Conservation (phyloP, 1,139 yeast species). For the Blastobotrys serpentis region DNA sequence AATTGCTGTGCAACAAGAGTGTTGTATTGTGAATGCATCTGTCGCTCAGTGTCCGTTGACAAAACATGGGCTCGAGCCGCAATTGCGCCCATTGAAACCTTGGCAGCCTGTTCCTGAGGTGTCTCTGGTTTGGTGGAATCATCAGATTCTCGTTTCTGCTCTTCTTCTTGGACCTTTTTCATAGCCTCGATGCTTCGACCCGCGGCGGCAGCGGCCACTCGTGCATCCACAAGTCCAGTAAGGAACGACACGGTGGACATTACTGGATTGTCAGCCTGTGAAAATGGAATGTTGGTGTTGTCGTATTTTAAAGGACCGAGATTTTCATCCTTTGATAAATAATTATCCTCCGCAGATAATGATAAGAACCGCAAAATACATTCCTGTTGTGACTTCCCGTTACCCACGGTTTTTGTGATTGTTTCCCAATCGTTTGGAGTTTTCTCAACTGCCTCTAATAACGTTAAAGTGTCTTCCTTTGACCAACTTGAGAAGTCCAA, state of each 20-base stretch:
- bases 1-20: constrained; percentile 70
- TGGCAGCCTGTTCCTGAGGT: constrained; percentile 22
- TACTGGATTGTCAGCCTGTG: constrained; percentile 87
- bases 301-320: constrained; percentile 80
- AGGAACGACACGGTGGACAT: constrained; percentile 85
- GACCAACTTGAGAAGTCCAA: constrained; percentile 49
- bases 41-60: constrained; percentile 79
- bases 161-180: constrained; percentile 19
- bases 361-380: constrained; percentile 78
- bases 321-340: constrained; percentile 35
- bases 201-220: constrained; percentile 78
- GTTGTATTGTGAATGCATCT: constrained; percentile 50
- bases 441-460: constrained; percentile 54
- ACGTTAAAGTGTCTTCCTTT: constrained; percentile 53
- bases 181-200: constrained; percentile 44
- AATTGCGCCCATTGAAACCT: constrained; percentile 42
- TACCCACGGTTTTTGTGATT: constrained; percentile 55
- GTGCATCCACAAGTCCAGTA: constrained; percentile 84
- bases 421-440: constrained; percentile 68
- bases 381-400: constrained; percentile 66
- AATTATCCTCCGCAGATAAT: constrained; percentile 78
- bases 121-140: constrained; percentile 14
- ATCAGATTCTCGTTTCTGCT: constrained; percentile 19
- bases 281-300: constrained; percentile 66
- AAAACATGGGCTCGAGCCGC: constrained; percentile 85